These are phyloP conservation scores for Nicotiana knightiana DNA, from an alignment of 257 asterid species.

Conservation along the genomic window DNA sequence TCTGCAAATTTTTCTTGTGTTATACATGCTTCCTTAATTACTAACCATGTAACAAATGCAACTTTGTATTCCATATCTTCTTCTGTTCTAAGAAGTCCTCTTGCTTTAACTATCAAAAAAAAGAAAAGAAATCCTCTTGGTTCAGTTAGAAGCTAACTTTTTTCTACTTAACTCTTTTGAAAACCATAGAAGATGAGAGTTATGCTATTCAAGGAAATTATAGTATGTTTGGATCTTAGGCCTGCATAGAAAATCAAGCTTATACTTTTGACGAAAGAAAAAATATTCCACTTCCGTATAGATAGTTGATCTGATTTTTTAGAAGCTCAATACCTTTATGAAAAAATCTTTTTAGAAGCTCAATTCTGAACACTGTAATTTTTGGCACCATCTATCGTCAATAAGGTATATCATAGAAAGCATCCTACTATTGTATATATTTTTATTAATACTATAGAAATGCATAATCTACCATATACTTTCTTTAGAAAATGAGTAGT, in stretches of 20 bases:
- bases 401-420: not conserved
- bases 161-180: not conserved
- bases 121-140: not conserved
- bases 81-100: not conserved
- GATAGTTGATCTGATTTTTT: not conserved
- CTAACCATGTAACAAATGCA: not conserved
- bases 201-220: not conserved
- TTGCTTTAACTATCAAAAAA: not conserved
- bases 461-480: not conserved
- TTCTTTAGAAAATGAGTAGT: not conserved
- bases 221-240: not conserved
- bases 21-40: not conserved
- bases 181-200: not conserved
- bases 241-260: not conserved
- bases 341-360: not conserved
- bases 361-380: not conserved
- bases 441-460: not conserved
- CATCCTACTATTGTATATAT: not conserved
- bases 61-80: not conserved
- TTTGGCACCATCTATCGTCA: not conserved
- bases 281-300: not conserved
- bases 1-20: not conserved
- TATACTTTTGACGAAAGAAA: not conserved
- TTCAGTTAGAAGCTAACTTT: not conserved
- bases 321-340: not conserved